Evolutionary conservation across 371 early-diverging fungal species (phyloP).

Genomic region (Mucor indicus): DNA sequence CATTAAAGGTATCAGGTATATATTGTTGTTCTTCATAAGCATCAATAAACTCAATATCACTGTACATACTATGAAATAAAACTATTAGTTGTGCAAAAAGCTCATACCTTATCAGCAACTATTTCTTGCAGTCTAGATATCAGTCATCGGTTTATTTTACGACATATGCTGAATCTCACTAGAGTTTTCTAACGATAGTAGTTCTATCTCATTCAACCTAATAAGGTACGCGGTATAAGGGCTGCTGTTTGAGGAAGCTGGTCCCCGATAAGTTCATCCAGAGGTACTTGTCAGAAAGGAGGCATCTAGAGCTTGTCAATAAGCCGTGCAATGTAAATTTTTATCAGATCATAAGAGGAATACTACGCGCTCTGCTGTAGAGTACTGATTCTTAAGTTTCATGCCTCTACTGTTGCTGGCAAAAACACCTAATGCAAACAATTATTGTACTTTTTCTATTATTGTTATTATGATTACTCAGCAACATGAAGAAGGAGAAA

Average conservation of each 20-base stretch:
- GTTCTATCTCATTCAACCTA: constrained; percentile 2
- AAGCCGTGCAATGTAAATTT: neutral
- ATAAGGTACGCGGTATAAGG: neutral
- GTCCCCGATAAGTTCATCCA: neutral
- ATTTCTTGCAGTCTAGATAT: constrained; percentile 1
- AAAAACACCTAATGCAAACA: too few relatives aligned
- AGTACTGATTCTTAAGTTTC: too few relatives aligned
- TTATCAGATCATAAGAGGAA: too few relatives aligned
- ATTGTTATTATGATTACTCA: too few relatives aligned
- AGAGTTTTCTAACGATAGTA: neutral
- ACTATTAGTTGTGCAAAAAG: neutral
- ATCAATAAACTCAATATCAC: neutral
- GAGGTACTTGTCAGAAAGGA: neutral
- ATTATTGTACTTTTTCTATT: too few relatives aligned
- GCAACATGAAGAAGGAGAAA: too few relatives aligned
- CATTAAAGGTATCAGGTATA: neutral
- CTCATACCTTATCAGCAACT: neutral
- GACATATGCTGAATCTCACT: neutral
- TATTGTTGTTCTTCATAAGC: neutral
- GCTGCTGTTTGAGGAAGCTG: neutral
- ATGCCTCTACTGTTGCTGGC: too few relatives aligned
- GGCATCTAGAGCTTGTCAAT: neutral
- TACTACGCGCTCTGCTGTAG: too few relatives aligned
- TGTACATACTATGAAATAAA: constrained; percentile 1
- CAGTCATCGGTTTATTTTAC: neutral